Evolutionary conservation across 2,329 filamentous ascomycete genomes (phyloP), one percentile per base, ranked within the genome.

Genomic region (Apiospora phragmitis): DNA sequence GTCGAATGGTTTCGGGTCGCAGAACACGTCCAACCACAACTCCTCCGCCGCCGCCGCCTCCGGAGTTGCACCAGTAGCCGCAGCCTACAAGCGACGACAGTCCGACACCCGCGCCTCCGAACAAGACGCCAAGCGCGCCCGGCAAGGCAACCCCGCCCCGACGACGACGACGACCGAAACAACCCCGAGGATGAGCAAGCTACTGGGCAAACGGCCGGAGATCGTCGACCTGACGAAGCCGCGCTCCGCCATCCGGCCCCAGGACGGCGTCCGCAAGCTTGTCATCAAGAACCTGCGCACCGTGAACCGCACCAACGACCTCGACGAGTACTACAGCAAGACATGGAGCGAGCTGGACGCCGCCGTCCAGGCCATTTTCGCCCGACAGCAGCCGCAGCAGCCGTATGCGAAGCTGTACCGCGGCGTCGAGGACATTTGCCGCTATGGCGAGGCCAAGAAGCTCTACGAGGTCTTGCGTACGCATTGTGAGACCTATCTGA

Each of bases 381-480:
- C 85, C 8, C 88, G 89, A 51, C 81, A 85, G 71, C 88, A 88
- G 69, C 89, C 93, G 1, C 82, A 83, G n/a, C 85, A 89, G 72
- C 95, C 95, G n/a, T 85, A 97, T 47, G 96, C 98, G 81, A 91
- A 93, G 75, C 85, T 99, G 18, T 98, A 98, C 80, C 90, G 94
- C 67, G 94, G 93, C 5, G 94, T 97, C 1, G 96, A 99, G 85
- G 94, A 97, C 79, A 87, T 97, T 14, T 99, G 96, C 80, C 89
- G 94, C 69, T 92, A 93, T 76, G 93, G 92, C 1, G 88, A 90
- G 75, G 92, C 93, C 2, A 86, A 88, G 24, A 86, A 89, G 69
- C 82, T 98, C 69, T 93, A 91, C 76, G 84, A 87, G 51, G 87
- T 88, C 78, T 84, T 98, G 67, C 87, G 90, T 73, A 83, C 85